Evolutionary conservation across 352 stramenopile genomes (phyloP).

Genomic region (Pythium monospermum): DNA sequence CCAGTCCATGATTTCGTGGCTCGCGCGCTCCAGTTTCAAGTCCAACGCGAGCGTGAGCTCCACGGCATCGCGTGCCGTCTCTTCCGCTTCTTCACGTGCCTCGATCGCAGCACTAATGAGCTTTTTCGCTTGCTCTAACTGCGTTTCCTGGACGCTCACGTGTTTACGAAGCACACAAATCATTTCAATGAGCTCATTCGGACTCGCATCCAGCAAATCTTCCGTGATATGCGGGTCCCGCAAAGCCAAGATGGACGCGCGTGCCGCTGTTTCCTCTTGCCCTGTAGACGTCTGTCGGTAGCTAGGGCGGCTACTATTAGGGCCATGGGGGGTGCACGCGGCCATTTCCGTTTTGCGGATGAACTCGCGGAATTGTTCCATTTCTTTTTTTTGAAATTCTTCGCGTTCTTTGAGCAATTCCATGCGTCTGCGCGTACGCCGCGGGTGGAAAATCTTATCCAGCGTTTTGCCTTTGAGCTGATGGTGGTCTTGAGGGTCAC

Average conservation of each 20-base stretch:
- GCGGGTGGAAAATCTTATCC: slow-evolving; percentile 73
- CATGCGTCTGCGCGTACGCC: slow-evolving; percentile 51
- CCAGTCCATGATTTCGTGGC: slow-evolving; percentile 32
- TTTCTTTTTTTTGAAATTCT: slow-evolving; percentile 73
- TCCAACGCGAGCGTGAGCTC: slow-evolving; percentile 69
- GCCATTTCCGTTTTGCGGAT: slow-evolving; percentile 61
- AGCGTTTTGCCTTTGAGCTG: slow-evolving; percentile 51
- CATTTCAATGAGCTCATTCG: slow-evolving; percentile 61
- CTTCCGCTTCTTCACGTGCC: slow-evolving; percentile 69
- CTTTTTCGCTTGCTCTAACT: slow-evolving; percentile 68
- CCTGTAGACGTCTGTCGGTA: neutral
- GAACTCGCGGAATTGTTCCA: slow-evolving; percentile 87
- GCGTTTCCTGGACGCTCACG: slow-evolving; percentile 61
- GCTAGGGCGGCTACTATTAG: neutral
- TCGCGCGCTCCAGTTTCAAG: slow-evolving; percentile 58
- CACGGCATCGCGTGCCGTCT: slow-evolving; percentile 65
- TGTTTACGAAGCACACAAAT: slow-evolving; percentile 67
- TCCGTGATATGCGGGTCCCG: slow-evolving; percentile 50
- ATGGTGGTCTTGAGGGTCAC: neutral
- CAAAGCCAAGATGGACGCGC: slow-evolving; percentile 35
- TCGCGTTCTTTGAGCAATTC: slow-evolving; percentile 65
- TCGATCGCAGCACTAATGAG: slow-evolving; percentile 74
- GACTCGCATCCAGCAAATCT: slow-evolving; percentile 39
- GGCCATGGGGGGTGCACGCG: slow-evolving; percentile 2
- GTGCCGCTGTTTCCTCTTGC: slow-evolving; percentile 2